Percentiles rank a stretch among this genome's conserved stretches.
Conservation (phyloP, 1,284 basidiomycete genomes). For the Ustilago nuda region DNA sequence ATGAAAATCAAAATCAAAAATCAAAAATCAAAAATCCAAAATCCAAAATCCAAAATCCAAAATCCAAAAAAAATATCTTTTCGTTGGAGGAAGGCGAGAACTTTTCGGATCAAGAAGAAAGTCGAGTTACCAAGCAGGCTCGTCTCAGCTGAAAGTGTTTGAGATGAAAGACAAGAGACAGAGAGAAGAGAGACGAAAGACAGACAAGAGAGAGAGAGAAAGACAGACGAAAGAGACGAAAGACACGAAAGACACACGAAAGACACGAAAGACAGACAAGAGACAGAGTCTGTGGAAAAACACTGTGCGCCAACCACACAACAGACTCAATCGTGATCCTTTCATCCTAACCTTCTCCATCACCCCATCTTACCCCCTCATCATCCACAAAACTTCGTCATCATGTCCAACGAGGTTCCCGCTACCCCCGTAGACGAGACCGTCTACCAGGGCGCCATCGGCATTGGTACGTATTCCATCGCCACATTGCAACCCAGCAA, state of each 20-base stretch:
- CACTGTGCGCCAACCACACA: background rate
- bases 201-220: no score
- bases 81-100: slow-evolving; percentile 1
- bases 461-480: slow-evolving; percentile 76
- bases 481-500: slow-evolving; percentile 10
- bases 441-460: slow-evolving; percentile 93
- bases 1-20: background rate
- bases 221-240: no score
- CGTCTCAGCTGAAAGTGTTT: no score
- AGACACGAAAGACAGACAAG: no score
- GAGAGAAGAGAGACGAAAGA: no score
- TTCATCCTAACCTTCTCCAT: slow-evolving; percentile 37
- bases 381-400: slow-evolving; percentile 52
- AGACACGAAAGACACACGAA: no score
- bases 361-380: slow-evolving; percentile 28
- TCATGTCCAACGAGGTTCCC: slow-evolving; percentile 68
- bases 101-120: no score
- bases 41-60: no score
- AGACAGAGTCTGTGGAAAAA: no score
- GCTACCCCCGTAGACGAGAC: slow-evolving; percentile 75
- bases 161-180: background rate
- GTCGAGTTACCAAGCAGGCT: no score
- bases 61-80: no score
- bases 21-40: slow-evolving; percentile 1
- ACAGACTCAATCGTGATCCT: slow-evolving; percentile 16